Conservation (phyloP, 2,329 filamentous ascomycete genomes). For the Arthrocladium fulminans region DNA sequence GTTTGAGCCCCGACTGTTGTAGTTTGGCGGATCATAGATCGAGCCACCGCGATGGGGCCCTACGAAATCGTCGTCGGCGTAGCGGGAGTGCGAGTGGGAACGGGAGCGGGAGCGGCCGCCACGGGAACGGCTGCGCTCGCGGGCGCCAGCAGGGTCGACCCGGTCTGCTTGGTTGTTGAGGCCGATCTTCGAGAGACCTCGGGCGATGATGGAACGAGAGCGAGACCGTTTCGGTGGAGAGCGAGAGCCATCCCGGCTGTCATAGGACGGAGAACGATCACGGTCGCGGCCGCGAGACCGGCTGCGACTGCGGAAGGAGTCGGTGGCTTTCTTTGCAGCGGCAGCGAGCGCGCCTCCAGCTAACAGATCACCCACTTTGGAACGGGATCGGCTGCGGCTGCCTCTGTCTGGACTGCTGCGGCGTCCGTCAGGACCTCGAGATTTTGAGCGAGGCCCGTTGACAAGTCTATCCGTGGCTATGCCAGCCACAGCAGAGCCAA, state of each 20-base stretch:
- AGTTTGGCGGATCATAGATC: constrained; percentile 14
- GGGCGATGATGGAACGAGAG: constrained; percentile 38
- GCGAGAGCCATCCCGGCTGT: constrained; percentile 44
- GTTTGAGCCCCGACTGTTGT: not conserved
- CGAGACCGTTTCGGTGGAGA: constrained; percentile 40
- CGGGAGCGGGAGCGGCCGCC: constrained; percentile 17
- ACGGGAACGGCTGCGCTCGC: constrained; percentile 14
- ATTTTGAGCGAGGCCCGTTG: constrained; percentile 69
- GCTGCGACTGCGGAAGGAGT: constrained; percentile 36
- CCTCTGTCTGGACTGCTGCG: constrained; percentile 21
- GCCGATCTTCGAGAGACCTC: constrained; percentile 38
- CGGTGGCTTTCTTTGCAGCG: constrained; percentile 39
- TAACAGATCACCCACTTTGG: constrained; percentile 35
- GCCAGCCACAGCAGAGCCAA: constrained; percentile 82
- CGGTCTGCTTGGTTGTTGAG: constrained; percentile 27
- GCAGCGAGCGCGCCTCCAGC: constrained; percentile 38
- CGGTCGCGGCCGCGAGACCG: constrained; percentile 27
- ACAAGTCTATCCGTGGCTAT: constrained; percentile 76
- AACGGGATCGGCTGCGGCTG: constrained; percentile 36
- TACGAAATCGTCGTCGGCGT: constrained; percentile 32
- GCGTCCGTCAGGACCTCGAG: constrained; percentile 28
- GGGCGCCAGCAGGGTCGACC: constrained; percentile 19
- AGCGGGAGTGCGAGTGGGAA: constrained; percentile 22
- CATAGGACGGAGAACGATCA: constrained; percentile 44
- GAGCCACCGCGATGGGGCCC: constrained; percentile 30